These are phyloP conservation scores for Tanacetum coccineum DNA, from an alignment of 129 eudicot genomes.

Conservation along the genomic window DNA sequence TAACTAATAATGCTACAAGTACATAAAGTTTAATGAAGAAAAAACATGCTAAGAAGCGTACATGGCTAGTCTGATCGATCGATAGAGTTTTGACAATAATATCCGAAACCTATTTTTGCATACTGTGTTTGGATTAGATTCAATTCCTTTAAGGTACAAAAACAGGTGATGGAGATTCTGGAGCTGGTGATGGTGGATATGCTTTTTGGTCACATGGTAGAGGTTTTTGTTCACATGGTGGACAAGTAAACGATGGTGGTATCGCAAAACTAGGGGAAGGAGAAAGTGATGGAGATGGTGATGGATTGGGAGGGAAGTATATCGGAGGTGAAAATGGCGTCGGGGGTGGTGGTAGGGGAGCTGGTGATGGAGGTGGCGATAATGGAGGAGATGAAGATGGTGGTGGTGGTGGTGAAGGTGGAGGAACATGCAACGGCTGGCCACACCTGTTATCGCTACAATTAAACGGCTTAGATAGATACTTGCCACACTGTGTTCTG, in stretches of 20 bases:
- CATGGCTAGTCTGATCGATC: too few relatives aligned
- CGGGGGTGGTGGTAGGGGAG: slow-evolving; percentile 16
- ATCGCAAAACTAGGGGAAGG: neutral
- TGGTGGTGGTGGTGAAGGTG: slow-evolving; percentile 27
- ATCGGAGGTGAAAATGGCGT: slow-evolving; percentile 20
- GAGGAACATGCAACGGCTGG: slow-evolving; percentile 20
- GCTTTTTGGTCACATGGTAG: neutral
- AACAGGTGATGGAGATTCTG: slow-evolving; percentile 11
- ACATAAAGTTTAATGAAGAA: too few relatives aligned
- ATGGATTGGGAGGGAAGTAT: slow-evolving; percentile 6
- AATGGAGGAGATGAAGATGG: slow-evolving; percentile 21
- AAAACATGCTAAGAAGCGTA: too few relatives aligned
- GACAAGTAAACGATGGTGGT: slow-evolving; percentile 9
- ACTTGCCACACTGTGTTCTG: slow-evolving; percentile 35
- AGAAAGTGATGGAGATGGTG: slow-evolving; percentile 3
- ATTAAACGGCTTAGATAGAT: slow-evolving; percentile 35
- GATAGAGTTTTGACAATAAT: too few relatives aligned
- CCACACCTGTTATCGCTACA: slow-evolving; percentile 41
- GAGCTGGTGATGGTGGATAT: neutral
- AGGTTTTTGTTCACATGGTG: slow-evolving; percentile 22
- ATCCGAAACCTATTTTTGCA: too few relatives aligned
- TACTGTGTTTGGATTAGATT: too few relatives aligned
- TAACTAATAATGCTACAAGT: too few relatives aligned
- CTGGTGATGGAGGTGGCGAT: slow-evolving; percentile 13
- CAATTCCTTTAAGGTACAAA: too few relatives aligned